phyloP scores from a whole-genome alignment of 108 stramenopile species.

The Nitzschia palea region DNA sequence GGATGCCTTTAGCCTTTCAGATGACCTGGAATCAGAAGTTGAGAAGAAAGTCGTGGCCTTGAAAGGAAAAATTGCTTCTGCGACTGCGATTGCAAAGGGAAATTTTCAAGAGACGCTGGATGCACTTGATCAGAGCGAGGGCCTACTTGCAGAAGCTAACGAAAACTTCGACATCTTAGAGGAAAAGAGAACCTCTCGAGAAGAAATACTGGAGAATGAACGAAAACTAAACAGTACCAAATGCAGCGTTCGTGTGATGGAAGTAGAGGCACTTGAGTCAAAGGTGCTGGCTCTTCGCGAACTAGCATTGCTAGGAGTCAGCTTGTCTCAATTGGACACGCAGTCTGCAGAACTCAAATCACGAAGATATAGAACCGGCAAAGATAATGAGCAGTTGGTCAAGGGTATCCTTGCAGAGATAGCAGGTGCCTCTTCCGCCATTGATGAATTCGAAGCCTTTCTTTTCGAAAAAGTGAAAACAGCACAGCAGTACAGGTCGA shows the following conservation, averaged over 20 bases:
- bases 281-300: constrained; percentile 75
- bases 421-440: constrained; percentile 41
- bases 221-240: constrained; percentile 57
- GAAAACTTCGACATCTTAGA: constrained; percentile 54
- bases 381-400: constrained; percentile 49
- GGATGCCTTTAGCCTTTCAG: constrained; percentile 37
- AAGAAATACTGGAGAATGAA: constrained; percentile 51
- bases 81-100: constrained; percentile 29
- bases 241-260: constrained; percentile 53
- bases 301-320: constrained; percentile 71
- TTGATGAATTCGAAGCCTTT: constrained; percentile 51
- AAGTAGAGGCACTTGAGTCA: constrained; percentile 60
- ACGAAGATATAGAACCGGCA: constrained; percentile 42
- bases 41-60: constrained; percentile 36
- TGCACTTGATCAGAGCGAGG: constrained; percentile 44
- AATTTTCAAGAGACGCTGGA: constrained; percentile 60
- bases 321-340: constrained; percentile 53
- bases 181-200: constrained; percentile 40
- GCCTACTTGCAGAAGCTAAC: constrained; percentile 40
- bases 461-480: neutral
- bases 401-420: constrained; percentile 71
- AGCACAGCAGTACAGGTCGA: neutral
- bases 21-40: constrained; percentile 48
- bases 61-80: constrained; percentile 30
- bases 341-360: constrained; percentile 62